Evolutionary conservation across 2,329 filamentous ascomycete genomes (phyloP).

Genomic region (Trichoderma arundinaceum): DNA sequence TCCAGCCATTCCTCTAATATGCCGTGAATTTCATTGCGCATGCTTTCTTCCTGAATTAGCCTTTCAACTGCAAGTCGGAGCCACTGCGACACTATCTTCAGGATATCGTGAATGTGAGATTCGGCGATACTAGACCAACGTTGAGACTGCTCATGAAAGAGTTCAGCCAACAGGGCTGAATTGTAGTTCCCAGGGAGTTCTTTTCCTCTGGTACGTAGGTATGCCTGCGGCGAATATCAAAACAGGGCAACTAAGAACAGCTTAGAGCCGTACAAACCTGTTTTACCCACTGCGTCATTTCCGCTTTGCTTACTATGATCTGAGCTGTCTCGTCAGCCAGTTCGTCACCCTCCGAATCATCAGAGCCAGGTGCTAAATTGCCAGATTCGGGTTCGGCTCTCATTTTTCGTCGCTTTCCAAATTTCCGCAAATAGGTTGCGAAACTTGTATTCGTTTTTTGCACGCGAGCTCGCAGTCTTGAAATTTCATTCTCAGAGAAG

Average conservation of each 20-base stretch:
- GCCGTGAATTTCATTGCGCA: not conserved
- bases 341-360: not conserved
- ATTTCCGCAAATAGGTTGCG: not conserved
- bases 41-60: not conserved
- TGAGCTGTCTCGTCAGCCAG: not conserved
- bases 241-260: not conserved
- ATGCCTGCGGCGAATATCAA: not conserved
- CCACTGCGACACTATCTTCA: not conserved
- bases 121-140: not conserved
- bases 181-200: not conserved
- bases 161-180: not conserved
- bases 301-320: not conserved
- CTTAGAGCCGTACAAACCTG: not conserved
- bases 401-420: not conserved
- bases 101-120: not conserved
- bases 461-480: not conserved
- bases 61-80: not conserved
- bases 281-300: conserved; percentile 1
- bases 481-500: not conserved
- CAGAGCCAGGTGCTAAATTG: not conserved
- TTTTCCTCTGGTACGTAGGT: conserved; percentile 7
- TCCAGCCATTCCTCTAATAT: not conserved
- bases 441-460: not conserved
- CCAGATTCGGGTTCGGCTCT: not conserved
- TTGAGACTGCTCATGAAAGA: conserved; percentile 8